Evolutionary conservation across 2,329 filamentous ascomycete genomes (phyloP).

Genomic region (Colletotrichum agaves): DNA sequence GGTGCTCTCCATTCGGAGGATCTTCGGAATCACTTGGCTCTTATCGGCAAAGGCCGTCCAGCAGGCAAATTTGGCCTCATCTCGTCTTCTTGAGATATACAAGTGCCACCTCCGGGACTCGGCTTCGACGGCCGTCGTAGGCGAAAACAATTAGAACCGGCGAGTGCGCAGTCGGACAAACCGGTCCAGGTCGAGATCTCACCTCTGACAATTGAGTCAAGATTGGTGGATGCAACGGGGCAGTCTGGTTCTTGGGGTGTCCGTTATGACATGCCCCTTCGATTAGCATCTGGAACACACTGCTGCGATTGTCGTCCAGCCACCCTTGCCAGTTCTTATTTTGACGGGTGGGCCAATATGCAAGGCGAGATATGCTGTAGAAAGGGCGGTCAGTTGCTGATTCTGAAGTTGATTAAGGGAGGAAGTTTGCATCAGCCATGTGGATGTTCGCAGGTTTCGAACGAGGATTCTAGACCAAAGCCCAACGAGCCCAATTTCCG

Average conservation of each 20-base stretch:
- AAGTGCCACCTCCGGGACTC: not conserved
- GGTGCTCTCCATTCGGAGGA: not conserved
- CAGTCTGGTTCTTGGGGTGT: conserved; percentile 2
- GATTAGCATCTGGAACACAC: conserved; percentile 3
- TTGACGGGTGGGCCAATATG: conserved; percentile 11
- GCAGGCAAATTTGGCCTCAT: not conserved
- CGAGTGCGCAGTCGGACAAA: conserved; percentile 22
- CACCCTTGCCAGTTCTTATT: conserved; percentile 6
- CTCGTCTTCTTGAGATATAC: not conserved
- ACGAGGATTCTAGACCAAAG: conserved; percentile 13
- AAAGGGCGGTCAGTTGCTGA: conserved; percentile 36
- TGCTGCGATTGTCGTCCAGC: conserved; percentile 17
- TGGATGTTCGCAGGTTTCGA: conserved; percentile 28
- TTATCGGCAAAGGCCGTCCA: not conserved
- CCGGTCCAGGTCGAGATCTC: conserved; percentile 17
- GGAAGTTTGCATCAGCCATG: conserved; percentile 20
- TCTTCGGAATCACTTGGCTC: not conserved
- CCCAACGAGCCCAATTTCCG: conserved; percentile 34
- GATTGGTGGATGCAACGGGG: conserved; percentile 8
- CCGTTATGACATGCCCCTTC: conserved; percentile 27
- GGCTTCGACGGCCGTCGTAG: not conserved
- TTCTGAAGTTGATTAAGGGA: conserved; percentile 5
- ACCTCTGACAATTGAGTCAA: conserved; percentile 2
- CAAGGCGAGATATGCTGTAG: not conserved
- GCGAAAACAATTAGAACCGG: not conserved